A percentile compares a stretch with the other conserved stretches of the same genome.
Conservation (phyloP, 208 protist genomes). For the Trypanosomatidae sp. region DNA sequence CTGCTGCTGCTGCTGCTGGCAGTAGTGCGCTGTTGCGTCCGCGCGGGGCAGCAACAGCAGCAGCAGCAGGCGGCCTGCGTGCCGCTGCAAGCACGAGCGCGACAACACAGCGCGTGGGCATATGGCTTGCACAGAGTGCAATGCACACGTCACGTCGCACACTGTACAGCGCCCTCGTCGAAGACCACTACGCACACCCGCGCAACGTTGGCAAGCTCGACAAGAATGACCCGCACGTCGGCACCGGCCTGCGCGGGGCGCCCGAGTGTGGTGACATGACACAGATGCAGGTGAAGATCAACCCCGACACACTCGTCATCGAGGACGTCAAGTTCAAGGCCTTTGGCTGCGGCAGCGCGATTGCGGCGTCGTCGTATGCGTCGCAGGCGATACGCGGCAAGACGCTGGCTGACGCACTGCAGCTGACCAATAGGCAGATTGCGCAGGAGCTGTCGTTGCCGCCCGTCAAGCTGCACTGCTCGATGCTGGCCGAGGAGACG, state of each 20-base stretch:
- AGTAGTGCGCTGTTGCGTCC: not conserved
- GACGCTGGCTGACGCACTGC: slow-evolving; percentile 92
- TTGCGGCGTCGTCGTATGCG: slow-evolving; percentile 95
- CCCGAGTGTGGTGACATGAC: slow-evolving; percentile 99
- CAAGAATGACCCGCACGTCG: slow-evolving; percentile 91
- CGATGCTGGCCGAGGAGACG: slow-evolving; percentile 98
- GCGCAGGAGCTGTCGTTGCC: slow-evolving; percentile 97
- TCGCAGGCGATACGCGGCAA: slow-evolving; percentile 98
- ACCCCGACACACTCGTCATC: slow-evolving; percentile 85
- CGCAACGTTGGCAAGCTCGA: slow-evolving; percentile 97
- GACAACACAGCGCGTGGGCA: too few species aligned
- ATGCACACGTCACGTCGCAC: slow-evolving; percentile 32
- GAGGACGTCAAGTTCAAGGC: slow-evolving; percentile 97
- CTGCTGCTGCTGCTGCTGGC: too few species aligned
- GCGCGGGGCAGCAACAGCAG: not conserved
- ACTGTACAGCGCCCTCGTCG: slow-evolving; percentile 94
- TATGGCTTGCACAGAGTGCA: too few species aligned
- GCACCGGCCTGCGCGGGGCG: slow-evolving; percentile 97
- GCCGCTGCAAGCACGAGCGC: too few species aligned
- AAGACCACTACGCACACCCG: slow-evolving; percentile 99
- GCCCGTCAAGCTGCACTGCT: slow-evolving; percentile 99
- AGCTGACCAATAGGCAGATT: slow-evolving; percentile 98
- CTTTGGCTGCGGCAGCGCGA: slow-evolving; percentile 99
- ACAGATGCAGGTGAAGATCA: slow-evolving; percentile 96
- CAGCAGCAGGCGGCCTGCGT: too few species aligned